These are phyloP conservation scores for Echites panduratus DNA, from an alignment of 257 asterid species.

Conservation along the genomic window DNA sequence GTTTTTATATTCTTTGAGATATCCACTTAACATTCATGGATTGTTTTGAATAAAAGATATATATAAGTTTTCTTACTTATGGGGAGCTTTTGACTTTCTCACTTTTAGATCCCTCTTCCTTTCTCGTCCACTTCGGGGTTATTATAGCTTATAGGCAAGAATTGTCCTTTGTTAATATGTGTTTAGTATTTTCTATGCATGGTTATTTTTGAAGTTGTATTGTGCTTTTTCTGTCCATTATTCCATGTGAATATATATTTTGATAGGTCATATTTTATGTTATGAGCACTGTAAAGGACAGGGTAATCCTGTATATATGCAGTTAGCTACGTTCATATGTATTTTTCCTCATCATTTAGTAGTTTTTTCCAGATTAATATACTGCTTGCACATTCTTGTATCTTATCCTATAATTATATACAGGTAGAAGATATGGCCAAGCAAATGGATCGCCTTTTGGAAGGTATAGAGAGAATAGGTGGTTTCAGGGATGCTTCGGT, in stretches of 20 bases:
- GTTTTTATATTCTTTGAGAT: background rate
- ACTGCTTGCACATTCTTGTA: background rate
- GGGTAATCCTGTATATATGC: background rate
- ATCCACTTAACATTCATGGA: background rate
- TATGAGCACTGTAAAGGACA: background rate
- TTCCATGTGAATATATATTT: background rate
- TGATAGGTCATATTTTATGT: background rate
- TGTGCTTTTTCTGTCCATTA: background rate
- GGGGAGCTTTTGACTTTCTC: constrained; percentile 3
- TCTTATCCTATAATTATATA: constrained; percentile 17
- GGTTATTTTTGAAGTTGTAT: background rate
- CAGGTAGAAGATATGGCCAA: constrained; percentile 87
- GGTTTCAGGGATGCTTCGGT: constrained; percentile 81
- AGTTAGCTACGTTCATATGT: background rate
- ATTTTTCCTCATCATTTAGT: background rate
- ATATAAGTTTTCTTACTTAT: background rate
- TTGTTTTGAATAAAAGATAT: background rate
- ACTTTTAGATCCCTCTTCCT: background rate
- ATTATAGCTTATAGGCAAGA: background rate
- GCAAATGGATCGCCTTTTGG: constrained; percentile 62
- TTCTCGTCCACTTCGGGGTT: background rate
- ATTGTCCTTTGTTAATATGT: background rate
- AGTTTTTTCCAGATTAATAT: background rate
- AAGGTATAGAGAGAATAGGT: constrained; percentile 67
- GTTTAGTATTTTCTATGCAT: background rate